Percentiles rank a stretch among this genome's conserved stretches.
Evolutionary conservation across 2,329 filamentous ascomycete species (phyloP).

Genomic region (Cordyceps farinosa): DNA sequence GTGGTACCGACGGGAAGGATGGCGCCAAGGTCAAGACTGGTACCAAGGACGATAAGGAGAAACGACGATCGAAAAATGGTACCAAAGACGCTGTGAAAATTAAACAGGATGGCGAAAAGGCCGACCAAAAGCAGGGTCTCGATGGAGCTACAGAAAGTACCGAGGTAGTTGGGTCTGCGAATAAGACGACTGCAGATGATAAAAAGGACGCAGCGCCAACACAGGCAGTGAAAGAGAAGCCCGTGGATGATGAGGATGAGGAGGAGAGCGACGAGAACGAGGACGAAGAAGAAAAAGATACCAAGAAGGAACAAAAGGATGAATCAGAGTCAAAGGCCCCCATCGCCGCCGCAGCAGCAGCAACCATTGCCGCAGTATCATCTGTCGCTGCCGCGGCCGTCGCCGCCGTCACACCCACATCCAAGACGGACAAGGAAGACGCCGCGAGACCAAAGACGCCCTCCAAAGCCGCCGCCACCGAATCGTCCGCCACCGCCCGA

Average conservation of each 20-base stretch:
- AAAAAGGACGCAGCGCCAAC: background rate
- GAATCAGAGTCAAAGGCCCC: background rate
- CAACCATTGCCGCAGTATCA: conserved; percentile 3
- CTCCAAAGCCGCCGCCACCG: background rate
- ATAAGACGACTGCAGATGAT: background rate
- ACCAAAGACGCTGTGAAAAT: conserved; percentile 20
- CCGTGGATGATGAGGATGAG: background rate
- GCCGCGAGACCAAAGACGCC: background rate
- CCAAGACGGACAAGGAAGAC: background rate
- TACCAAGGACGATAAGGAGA: conserved; percentile 16
- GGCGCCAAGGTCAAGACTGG: conserved; percentile 4
- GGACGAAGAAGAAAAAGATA: background rate
- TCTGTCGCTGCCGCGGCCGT: conserved; percentile 1
- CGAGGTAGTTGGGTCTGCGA: conserved; percentile 17
- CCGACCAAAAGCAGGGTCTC: conserved; percentile 10
- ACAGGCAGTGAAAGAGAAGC: background rate
- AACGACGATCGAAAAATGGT: conserved; percentile 19
- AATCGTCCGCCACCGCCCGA: background rate
- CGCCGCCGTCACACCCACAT: background rate
- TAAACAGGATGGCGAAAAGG: conserved; percentile 32
- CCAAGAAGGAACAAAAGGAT: conserved; percentile 11
- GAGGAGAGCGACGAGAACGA: conserved; percentile 6
- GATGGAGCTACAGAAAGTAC: conserved; percentile 8
- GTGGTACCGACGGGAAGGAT: conserved; percentile 13
- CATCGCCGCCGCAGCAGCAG: background rate